These are phyloP conservation scores for Pichia manshurica DNA, from an alignment of 805 yeast genomes.

Conservation along the genomic window DNA sequence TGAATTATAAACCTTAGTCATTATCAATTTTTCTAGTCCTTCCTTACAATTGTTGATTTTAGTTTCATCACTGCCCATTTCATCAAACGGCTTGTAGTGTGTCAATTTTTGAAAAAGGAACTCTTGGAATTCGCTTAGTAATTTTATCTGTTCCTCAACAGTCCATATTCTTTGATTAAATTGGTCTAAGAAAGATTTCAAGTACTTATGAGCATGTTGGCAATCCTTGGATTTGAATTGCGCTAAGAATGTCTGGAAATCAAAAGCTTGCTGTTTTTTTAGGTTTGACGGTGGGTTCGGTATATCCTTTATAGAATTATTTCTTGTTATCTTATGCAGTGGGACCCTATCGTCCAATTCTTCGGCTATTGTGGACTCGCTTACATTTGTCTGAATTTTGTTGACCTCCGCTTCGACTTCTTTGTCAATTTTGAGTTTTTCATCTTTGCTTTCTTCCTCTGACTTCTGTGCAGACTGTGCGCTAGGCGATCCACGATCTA, in stretches of 20 bases:
- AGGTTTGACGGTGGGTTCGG: constrained; percentile 29
- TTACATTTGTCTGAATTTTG: background rate
- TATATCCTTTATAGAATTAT: constrained; percentile 16
- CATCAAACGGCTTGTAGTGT: constrained; percentile 65
- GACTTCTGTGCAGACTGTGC: background rate
- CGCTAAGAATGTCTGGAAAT: constrained; percentile 73
- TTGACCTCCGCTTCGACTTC: constrained; percentile 13
- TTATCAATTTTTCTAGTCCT: constrained; percentile 86
- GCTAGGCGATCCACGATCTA: no score
- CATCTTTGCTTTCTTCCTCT: constrained; percentile 4
- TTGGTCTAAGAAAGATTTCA: constrained; percentile 75
- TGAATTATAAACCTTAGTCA: constrained; percentile 75
- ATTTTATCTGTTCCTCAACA: constrained; percentile 69
- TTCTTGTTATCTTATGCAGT: constrained; percentile 1
- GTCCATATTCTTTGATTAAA: constrained; percentile 69
- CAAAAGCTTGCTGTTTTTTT: constrained; percentile 45
- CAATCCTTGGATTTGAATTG: constrained; percentile 72
- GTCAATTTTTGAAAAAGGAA: constrained; percentile 64
- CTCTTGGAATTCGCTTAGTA: constrained; percentile 67
- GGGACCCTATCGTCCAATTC: background rate
- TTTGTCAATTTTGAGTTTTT: constrained; percentile 8
- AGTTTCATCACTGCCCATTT: constrained; percentile 45
- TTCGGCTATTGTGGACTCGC: background rate
- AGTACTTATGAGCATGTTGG: constrained; percentile 82
- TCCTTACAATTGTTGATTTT: constrained; percentile 71